Base-by-base conservation (phyloP, 2,329 filamentous ascomycete genomes). In the Sporothrix luriei region DNA sequence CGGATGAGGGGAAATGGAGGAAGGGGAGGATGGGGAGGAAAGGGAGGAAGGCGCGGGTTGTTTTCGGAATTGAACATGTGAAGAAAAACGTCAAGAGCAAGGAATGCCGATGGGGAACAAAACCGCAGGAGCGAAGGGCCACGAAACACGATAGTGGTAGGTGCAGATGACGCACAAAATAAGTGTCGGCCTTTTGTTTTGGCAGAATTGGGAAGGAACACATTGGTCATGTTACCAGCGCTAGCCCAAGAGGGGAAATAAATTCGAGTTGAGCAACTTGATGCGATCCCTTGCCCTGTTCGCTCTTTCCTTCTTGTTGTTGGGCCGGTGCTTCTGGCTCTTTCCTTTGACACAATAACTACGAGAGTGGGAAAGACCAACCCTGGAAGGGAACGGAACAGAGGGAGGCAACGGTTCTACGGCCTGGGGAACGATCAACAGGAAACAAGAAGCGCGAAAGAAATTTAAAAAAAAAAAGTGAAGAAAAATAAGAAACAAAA, bases 351-450 rank as follows among this genome's bases (percentile, higher is more conserved):
- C 26, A 51, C 33, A 26, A 57, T 11, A 68, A 65, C 70, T 68
- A 65, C 24, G 62, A 62, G 57, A 64, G 54, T 69, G 70, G 64
- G 40, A 40, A 61, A 33, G 70, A 68, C 68, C 38, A 46, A 46
- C 51, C 66, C 70, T 68, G 66, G 70, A 71, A 71, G 38, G n/a
- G 26, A 7, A 10, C 43, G 46, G 21, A 16, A 46, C 29, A 9
- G 13, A 14, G 11, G 4, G n/a, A 13, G 33, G 55, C 33, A 40
- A 33, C 4, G 7, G 9, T 6, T 33, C 9, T 38, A 16, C 33
- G 43, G 46, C 9, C n/a, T 43, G 46, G 38, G 24, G 33, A 55
- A 33, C 19, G 5, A 51, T 29, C 9, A 33, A 5, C 2, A 16
- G 19, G 5, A 33, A 33, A 5, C 2, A 16, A 29, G 5, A 33